These are phyloP conservation scores for Floccularia luteovirens DNA, from an alignment of 768 basidiomycete species.

Conservation along the genomic window DNA sequence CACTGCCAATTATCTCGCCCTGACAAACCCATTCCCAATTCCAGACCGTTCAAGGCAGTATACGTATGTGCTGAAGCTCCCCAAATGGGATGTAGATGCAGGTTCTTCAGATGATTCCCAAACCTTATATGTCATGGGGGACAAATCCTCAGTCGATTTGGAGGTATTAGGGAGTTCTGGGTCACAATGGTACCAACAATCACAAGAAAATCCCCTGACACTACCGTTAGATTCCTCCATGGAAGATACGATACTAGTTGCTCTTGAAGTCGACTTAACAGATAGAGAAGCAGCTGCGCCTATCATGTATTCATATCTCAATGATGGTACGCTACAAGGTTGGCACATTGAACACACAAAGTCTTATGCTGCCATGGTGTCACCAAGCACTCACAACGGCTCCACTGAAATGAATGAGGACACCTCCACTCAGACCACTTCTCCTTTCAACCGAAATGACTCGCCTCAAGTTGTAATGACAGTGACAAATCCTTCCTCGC, in stretches of 20 bases:
- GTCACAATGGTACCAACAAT: constrained; percentile 39
- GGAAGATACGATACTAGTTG: constrained; percentile 64
- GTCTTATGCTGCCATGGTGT: constrained; percentile 51
- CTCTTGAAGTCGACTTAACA: constrained; percentile 62
- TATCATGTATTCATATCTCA: constrained; percentile 67
- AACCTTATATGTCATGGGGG: constrained; percentile 36
- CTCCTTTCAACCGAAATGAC: too few relatives aligned
- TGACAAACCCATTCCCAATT: constrained; percentile 32
- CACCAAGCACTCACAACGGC: constrained; percentile 7
- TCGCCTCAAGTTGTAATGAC: too few relatives aligned
- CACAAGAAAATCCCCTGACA: constrained; percentile 44
- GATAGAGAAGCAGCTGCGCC: constrained; percentile 36
- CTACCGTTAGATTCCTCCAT: constrained; percentile 63
- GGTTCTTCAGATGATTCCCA: constrained; percentile 24
- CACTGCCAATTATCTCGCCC: constrained; percentile 26
- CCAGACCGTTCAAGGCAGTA: constrained; percentile 28
- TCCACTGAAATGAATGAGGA: neutral
- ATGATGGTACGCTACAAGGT: constrained; percentile 69
- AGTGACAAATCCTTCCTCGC: too few relatives aligned
- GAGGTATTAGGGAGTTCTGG: constrained; percentile 35
- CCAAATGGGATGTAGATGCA: constrained; percentile 38
- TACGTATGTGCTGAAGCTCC: constrained; percentile 28
- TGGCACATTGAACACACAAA: constrained; percentile 63
- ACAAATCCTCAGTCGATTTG: constrained; percentile 36
- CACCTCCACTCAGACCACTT: neutral